Evolutionary conservation across 371 early-diverging fungal genomes (phyloP), one percentile per base, ranked within the genome.

Genomic region (Mucor lusitanicus): DNA sequence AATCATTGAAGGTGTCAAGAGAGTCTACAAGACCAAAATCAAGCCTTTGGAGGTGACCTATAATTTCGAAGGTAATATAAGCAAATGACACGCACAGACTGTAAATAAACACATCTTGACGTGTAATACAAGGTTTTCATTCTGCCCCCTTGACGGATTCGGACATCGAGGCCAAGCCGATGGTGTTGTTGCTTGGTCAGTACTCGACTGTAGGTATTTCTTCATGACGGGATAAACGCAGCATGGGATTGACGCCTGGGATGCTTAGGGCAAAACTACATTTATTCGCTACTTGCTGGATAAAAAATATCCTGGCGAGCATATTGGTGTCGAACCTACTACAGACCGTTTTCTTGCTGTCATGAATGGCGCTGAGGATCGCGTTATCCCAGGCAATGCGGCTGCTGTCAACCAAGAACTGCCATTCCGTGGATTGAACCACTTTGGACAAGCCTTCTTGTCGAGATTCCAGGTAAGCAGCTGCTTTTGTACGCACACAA

Each of bases 281-380:
- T 93, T 94, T 71, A 91, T 95, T 63, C 88, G 93, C 61, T 88
- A 93, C 71, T 74, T 95, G n/a, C 81, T 94, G 35, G 94, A 90
- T 56, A 86, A 87, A 56, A 81, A 88, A 12, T 95, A 95, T 70
- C 95, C 94, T 6, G 95, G 94, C 28, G 83, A 88, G 27, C 93
- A 93, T 67, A 91, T 94, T 65, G 95, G 94, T 15, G 92, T 93
- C 1, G 95, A 95, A 66, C 95, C 94, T n/a, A 90, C 90, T 3
- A 95, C 95, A 0, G 95, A 95, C 73, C 71, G 91, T 8, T 95
- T 95, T 65, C 89, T 94, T 0, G 91, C 95, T 2, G 88, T 95
- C 42, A 94, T 94, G 93, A 70, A 85, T 57, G 93, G 93, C 0
- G 65, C 77, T 0, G 91, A 92, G 53, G 86, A 89, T 21, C 70